phyloP scores from a whole-genome alignment of 2,329 filamentous ascomycete genomes.

The Lachnellula subtilissima region DNA sequence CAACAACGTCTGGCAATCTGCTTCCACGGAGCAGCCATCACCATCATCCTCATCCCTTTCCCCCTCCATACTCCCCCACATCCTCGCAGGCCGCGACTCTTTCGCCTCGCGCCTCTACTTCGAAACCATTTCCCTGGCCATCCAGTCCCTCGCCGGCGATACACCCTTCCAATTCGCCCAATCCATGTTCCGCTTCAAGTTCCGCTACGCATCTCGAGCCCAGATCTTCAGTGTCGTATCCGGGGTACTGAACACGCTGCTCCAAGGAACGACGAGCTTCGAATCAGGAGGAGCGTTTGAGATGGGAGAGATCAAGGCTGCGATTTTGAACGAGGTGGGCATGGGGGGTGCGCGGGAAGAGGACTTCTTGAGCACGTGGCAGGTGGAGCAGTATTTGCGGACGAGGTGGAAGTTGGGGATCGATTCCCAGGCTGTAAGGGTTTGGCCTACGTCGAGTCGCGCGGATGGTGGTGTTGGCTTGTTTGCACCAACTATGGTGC shows the following conservation, averaged over 20 bases:
- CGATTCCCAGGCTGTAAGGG: slow-evolving; percentile 8
- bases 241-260: slow-evolving; percentile 12
- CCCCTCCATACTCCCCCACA: slow-evolving; percentile 10
- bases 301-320: neutral
- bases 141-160: slow-evolving; percentile 7
- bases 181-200: slow-evolving; percentile 13
- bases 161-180: neutral
- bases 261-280: slow-evolving; percentile 9
- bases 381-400: slow-evolving; percentile 14
- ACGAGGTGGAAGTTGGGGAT: slow-evolving; percentile 10
- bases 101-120: slow-evolving; percentile 20
- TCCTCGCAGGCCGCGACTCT: slow-evolving; percentile 14
- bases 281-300: neutral
- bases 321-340: slow-evolving; percentile 4
- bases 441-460: neutral
- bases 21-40: neutral
- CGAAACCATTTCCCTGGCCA: slow-evolving; percentile 5
- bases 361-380: slow-evolving; percentile 13
- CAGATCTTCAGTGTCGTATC: slow-evolving; percentile 1
- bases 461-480: neutral
- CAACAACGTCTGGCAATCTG: slow-evolving; percentile 1
- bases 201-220: neutral
- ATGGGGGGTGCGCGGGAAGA: slow-evolving; percentile 2
- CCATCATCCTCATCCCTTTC: slow-evolving; percentile 11
- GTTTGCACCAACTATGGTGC: slow-evolving; percentile 14